Conservation (phyloP, 192 early-diverging fungal genomes). For the Coemansia sp. region DNA sequence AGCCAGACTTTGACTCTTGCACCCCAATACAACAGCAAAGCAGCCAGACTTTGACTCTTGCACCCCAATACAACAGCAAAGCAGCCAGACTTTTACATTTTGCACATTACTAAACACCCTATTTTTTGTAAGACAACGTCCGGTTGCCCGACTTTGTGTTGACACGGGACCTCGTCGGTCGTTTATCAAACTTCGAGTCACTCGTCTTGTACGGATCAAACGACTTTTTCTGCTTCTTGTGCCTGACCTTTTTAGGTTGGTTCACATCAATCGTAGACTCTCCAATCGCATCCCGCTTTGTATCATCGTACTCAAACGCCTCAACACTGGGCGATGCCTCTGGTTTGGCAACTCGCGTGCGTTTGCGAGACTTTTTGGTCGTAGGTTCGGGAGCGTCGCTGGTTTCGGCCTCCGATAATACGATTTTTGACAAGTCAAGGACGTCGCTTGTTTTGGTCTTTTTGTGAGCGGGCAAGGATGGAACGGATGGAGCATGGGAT, state of each 20-base stretch:
- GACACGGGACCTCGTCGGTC: conserved; percentile 11
- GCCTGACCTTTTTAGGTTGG: neutral
- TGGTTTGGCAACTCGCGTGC: neutral
- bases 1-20: too few relatives aligned
- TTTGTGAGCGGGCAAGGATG: neutral
- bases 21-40: too few relatives aligned
- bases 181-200: conserved; percentile 16
- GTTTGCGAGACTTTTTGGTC: neutral
- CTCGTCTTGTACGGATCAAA: conserved; percentile 41
- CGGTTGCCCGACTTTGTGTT: conserved; percentile 30
- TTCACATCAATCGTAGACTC: neutral
- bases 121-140: conserved; percentile 37
- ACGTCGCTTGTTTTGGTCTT: neutral
- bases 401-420: conserved; percentile 9
- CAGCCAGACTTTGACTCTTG: neutral
- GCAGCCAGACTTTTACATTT: too few relatives aligned
- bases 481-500: conserved; percentile 2
- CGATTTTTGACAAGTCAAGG: conserved; percentile 21
- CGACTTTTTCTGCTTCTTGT: neutral
- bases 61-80: too few relatives aligned
- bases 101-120: neutral
- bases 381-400: neutral
- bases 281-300: neutral
- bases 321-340: neutral
- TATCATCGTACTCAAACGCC: neutral